phyloP scores from a whole-genome alignment of 2,329 filamentous ascomycete species.

The Nemania serpens region DNA sequence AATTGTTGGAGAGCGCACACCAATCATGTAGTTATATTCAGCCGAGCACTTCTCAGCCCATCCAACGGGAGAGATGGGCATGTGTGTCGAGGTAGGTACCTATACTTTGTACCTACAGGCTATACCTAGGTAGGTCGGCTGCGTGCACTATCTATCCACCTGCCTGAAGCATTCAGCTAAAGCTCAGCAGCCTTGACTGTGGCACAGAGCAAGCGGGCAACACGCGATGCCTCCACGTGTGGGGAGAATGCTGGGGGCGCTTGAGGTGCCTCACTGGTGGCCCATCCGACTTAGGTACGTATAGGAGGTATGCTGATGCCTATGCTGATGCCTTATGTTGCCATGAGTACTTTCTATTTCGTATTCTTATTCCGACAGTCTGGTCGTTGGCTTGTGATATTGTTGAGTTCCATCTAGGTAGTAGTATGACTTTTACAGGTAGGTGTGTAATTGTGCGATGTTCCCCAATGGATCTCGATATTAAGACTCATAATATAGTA shows the following conservation, averaged over 20 bases:
- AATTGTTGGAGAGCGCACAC: constrained; percentile 20
- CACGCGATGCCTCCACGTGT: too few species aligned
- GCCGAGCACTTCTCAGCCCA: constrained; percentile 22
- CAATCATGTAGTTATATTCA: constrained; percentile 23
- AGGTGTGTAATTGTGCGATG: constrained; percentile 17
- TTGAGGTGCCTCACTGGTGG: not conserved
- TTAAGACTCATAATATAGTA: constrained; percentile 14
- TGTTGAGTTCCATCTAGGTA: not conserved
- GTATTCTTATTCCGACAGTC: not conserved
- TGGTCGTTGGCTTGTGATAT: not conserved
- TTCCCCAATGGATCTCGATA: constrained; percentile 14
- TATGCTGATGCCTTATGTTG: not conserved
- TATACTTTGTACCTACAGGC: not conserved
- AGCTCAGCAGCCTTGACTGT: constrained; percentile 21
- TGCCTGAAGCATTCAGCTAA: constrained; percentile 26
- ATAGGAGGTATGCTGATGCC: too few species aligned
- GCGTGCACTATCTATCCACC: constrained; percentile 11
- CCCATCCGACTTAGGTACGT: too few species aligned
- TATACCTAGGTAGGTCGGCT: not conserved
- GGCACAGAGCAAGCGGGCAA: constrained; percentile 17
- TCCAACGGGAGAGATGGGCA: too few species aligned
- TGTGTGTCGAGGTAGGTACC: too few species aligned
- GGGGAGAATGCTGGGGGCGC: constrained; percentile 5
- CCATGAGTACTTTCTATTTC: not conserved
- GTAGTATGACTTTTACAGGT: constrained; percentile 19